Base-by-base conservation (phyloP, 1,284 basidiomycete genomes). In the Somion occarium region DNA sequence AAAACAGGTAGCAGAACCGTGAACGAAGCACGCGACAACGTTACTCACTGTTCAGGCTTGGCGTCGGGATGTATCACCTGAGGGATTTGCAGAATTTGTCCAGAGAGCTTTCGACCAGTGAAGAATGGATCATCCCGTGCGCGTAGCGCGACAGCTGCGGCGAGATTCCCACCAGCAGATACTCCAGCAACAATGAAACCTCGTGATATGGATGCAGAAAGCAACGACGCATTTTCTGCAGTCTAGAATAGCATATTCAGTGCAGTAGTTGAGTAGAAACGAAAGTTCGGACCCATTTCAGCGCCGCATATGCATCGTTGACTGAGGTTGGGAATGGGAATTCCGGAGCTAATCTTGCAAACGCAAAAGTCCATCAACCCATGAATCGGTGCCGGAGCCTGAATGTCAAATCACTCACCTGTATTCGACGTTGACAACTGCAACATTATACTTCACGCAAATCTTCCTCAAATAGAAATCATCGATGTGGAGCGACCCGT, bases 341-440 rank as follows among this genome's bases (percentile, higher is more conserved):
- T 43, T 53, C 48, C 13, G 54, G 54, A 5, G 54, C 52, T 12
- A 53, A 43, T 24, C 54, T 46, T 25, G 22, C 13, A 7, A 41
- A 37, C 18, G 18, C 22, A 23, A 34, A 7, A 15, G 43, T 44
- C 18, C 22, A 26, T 7, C 19, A 24, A 20, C 22, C 23, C 41
- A n/a, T 9, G 3, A 3, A 4, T 23, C 15, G 22, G 12, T 15
- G 19, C 5, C n/a, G n/a, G 22, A 22, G 5, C 4, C 24, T 44
- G 47, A 13, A 18, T 13, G 5, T 30, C 30, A 34, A 27, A n/a
- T 22, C 13, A 49, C 23, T n/a, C 19, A 52, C 50, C 50, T 39
- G n/a, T 50, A 53, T 3, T 50, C 48, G n/a, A 53, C 43, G 19
- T 44, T 53, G n/a, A 49, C 58, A 30, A 68, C 62, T 2, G 69